Conservation (phyloP, 2,329 filamentous ascomycete genomes). For the Monosporascus sp. region DNA sequence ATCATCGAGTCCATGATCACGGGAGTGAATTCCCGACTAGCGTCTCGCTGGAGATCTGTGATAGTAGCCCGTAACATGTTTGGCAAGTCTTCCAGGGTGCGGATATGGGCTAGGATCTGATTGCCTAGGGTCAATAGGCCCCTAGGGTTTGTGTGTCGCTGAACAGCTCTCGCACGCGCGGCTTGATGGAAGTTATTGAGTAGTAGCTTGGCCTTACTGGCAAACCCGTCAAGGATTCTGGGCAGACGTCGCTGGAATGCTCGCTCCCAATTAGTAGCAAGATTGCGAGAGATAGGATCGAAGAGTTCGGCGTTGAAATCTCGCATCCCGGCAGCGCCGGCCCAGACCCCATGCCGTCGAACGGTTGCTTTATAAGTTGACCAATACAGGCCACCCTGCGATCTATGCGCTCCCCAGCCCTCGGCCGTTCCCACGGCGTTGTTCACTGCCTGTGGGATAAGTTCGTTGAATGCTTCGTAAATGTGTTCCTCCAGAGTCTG, state of each 20-base stretch:
- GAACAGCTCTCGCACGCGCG: constrained; percentile 14
- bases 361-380: constrained; percentile 48
- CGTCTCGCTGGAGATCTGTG: constrained; percentile 42
- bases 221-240: constrained; percentile 12
- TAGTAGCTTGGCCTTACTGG: constrained; percentile 4
- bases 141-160: constrained; percentile 13
- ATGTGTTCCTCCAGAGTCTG: constrained; percentile 38
- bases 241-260: constrained; percentile 21
- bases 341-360: constrained; percentile 23
- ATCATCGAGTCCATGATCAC: constrained; percentile 40
- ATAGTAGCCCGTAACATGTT: constrained; percentile 29
- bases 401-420: constrained; percentile 34
- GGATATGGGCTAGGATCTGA: constrained; percentile 34
- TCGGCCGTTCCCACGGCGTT: constrained; percentile 28
- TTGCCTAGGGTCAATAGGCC: constrained; percentile 28
- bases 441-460: constrained; percentile 33
- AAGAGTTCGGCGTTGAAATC: constrained; percentile 24
- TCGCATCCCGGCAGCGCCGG: constrained; percentile 20
- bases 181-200: constrained; percentile 19
- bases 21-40: constrained; percentile 49
- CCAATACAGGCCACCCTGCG: constrained; percentile 42
- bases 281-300: constrained; percentile 14
- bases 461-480: constrained; percentile 36
- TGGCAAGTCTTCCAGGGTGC: constrained; percentile 33
- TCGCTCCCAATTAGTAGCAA: constrained; percentile 22